Evolutionary conservation across 2,329 filamentous ascomycete genomes (phyloP), one percentile per base, ranked within the genome.

Genomic region (Colletotrichum gloeosporioides): DNA sequence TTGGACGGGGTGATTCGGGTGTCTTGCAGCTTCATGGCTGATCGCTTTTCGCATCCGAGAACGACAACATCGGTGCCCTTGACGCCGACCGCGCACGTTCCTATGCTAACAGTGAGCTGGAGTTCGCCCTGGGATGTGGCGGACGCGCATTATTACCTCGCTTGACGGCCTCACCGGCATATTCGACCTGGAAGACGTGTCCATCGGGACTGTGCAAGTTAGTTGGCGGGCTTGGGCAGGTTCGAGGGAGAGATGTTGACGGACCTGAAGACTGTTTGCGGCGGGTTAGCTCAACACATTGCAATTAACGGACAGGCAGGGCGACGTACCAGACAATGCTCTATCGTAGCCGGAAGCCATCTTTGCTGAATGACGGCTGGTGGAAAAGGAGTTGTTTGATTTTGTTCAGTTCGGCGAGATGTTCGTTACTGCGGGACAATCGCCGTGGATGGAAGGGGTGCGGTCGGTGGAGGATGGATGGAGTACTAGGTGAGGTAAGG

Each of bases 141-240:
- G 75, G 75, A 78, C 64, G 57, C 44, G 31, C 72, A 36, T 63
- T 81, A 84, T 76, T 88, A 97, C 96, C 97, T 95, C 97, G 90
- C 91, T 99, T 99, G 80, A 99, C 97, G 80, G 97, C 97, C 89
- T 99, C 97, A 80, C 98, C 94, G 73, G 97, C 97, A 92, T 99
- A 99, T 91, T 99, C 97, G 83, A 99, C 97, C 88, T 99, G 97
- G 89, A 99, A 99, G 83, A 99, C 97, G 90, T 99, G 97, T 87
- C 97, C 97, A 88, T 99, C 97, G 83, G 97, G 97, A 92, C 96
- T 99, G 84, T 65, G 74, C 64, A n/a, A 53, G 84, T 93, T 86
- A 93, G 89, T 81, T 79, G 36, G 32, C 75, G 69, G 69, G 39
- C 29, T 57, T 36, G 55, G 67, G 57, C n/a, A 78, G 66, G 69